phyloP scores from a whole-genome alignment of 352 stramenopile genomes.

The Phytophthora pinifolia region DNA sequence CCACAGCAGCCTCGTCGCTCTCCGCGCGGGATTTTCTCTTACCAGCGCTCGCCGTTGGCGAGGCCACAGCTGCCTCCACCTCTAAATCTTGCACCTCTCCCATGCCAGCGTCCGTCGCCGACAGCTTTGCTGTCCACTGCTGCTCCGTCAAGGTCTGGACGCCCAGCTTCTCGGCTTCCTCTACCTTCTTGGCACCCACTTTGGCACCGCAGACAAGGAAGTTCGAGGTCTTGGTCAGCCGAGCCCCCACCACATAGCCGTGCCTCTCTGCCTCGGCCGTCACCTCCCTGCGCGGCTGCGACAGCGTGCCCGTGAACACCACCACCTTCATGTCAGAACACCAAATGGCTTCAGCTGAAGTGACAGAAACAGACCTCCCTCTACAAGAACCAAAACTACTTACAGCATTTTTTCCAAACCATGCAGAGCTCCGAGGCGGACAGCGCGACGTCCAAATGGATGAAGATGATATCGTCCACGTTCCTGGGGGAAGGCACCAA shows the following conservation, averaged over 20 bases:
- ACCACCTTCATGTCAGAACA: constrained; percentile 14
- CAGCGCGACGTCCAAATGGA: constrained; percentile 63
- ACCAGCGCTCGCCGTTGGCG: neutral
- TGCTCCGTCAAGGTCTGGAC: constrained; percentile 39
- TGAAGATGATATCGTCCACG: constrained; percentile 85
- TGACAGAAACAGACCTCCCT: neutral
- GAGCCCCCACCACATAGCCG: constrained; percentile 41
- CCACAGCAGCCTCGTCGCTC: constrained; percentile 9
- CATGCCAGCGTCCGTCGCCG: neutral
- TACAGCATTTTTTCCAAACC: too few relatives aligned
- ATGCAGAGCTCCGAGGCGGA: constrained; percentile 34
- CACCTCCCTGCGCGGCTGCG: constrained; percentile 46
- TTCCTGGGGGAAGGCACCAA: constrained; percentile 54
- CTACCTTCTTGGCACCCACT: constrained; percentile 52
- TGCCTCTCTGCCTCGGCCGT: constrained; percentile 30
- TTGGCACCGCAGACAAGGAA: constrained; percentile 58
- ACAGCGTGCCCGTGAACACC: constrained; percentile 58
- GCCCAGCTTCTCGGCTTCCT: constrained; percentile 40
- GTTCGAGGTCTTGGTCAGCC: constrained; percentile 37
- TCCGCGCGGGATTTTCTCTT: constrained; percentile 20
- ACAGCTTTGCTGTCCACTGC: constrained; percentile 40
- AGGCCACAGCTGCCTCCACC: neutral
- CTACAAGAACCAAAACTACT: too few relatives aligned
- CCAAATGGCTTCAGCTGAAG: constrained; percentile 6
- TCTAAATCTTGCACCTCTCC: neutral